phyloP scores from a whole-genome alignment of 2,329 filamentous ascomycete genomes.

The Xylaria sp. region DNA sequence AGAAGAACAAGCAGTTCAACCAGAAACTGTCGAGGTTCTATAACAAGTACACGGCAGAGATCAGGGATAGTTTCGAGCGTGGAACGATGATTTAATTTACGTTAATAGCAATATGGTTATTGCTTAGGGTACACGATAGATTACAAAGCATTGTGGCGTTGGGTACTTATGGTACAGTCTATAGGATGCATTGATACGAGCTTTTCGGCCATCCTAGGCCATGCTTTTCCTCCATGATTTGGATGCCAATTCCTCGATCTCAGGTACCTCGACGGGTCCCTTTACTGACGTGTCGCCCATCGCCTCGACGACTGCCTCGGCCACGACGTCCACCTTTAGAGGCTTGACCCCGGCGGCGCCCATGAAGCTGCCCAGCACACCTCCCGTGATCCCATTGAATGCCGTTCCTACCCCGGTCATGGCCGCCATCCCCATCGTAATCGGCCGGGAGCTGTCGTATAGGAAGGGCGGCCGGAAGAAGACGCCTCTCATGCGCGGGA shows the following conservation, averaged over 20 bases:
- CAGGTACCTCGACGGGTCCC: slow-evolving; percentile 75
- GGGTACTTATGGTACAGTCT: slow-evolving; percentile 32
- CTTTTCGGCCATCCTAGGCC: slow-evolving; percentile 57
- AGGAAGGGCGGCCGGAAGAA: slow-evolving; percentile 87
- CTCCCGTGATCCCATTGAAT: slow-evolving; percentile 77
- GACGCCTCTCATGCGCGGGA: slow-evolving; percentile 75
- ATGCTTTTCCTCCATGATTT: slow-evolving; percentile 89
- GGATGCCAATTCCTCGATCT: slow-evolving; percentile 80
- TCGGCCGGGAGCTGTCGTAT: slow-evolving; percentile 79
- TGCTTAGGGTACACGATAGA: slow-evolving; percentile 8
- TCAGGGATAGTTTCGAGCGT: slow-evolving; percentile 95
- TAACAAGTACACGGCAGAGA: slow-evolving; percentile 97
- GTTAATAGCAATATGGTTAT: slow-evolving; percentile 2
- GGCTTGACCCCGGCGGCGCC: slow-evolving; percentile 85
- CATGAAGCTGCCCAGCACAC: slow-evolving; percentile 74
- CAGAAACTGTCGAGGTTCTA: slow-evolving; percentile 95
- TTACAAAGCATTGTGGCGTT: slow-evolving; percentile 18
- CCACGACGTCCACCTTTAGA: slow-evolving; percentile 82
- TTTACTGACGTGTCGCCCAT: slow-evolving; percentile 72
- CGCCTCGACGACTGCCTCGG: slow-evolving; percentile 87
- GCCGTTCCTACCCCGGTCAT: slow-evolving; percentile 73
- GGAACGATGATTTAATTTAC: slow-evolving; percentile 83
- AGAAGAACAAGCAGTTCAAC: slow-evolving; percentile 99
- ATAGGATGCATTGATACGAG: slow-evolving; percentile 26
- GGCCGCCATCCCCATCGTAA: slow-evolving; percentile 85